Conservation (phyloP, 345 rosid genomes). For the Combretum micranthum region DNA sequence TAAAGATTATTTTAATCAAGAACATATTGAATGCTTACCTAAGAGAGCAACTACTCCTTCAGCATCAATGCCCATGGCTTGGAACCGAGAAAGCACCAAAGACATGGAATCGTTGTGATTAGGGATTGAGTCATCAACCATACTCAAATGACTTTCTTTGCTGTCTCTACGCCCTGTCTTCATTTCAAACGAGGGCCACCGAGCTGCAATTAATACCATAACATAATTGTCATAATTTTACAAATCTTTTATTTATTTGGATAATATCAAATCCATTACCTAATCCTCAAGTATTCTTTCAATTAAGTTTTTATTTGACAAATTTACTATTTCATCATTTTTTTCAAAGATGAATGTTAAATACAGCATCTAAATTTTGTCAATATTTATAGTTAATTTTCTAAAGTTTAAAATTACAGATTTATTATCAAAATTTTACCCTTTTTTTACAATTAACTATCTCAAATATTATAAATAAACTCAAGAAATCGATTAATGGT, state of each 20-base stretch:
- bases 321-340: too few relatives aligned
- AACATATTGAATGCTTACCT: slow-evolving; percentile 23
- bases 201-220: slow-evolving; percentile 19
- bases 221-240: too few relatives aligned
- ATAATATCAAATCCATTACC: not conserved
- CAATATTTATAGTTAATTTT: too few relatives aligned
- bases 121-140: slow-evolving; percentile 37
- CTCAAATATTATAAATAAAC: too few relatives aligned
- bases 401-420: too few relatives aligned
- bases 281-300: too few relatives aligned
- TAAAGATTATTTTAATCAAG: not conserved
- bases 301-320: too few relatives aligned
- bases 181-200: slow-evolving; percentile 85
- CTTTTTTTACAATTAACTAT: too few relatives aligned
- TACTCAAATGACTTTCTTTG: slow-evolving; percentile 38
- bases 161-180: slow-evolving; percentile 74
- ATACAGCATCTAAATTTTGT: too few relatives aligned
- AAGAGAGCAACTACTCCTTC: slow-evolving; percentile 70
- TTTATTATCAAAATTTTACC: too few relatives aligned
- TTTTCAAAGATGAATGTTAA: too few relatives aligned
- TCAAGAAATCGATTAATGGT: too few relatives aligned
- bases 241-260: not conserved
- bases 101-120: slow-evolving; percentile 65
- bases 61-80: slow-evolving; percentile 48
- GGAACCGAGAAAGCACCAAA: slow-evolving; percentile 53